Percentiles rank a stretch among this genome's conserved stretches.
Evolutionary conservation across 768 basidiomycete genomes (phyloP).

Genomic region (Lepiota venenata): DNA sequence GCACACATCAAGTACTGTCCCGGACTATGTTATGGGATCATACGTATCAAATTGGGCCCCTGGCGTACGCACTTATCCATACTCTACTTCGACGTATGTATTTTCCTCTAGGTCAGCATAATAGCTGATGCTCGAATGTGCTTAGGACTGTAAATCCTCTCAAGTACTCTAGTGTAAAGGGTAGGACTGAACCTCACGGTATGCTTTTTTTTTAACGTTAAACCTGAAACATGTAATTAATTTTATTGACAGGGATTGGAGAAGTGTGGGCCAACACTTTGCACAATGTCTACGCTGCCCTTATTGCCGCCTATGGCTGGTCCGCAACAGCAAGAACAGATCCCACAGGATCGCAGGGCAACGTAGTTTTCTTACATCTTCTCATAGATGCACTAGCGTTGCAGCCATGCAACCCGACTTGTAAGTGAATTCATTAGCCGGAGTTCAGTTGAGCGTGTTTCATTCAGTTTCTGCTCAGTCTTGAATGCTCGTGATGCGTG

Average conservation of each 20-base stretch:
- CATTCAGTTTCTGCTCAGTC: constrained; percentile 11
- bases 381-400: constrained; percentile 44
- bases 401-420: constrained; percentile 45
- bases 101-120: not conserved
- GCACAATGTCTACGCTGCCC: constrained; percentile 37
- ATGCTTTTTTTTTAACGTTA: not conserved
- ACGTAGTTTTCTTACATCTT: constrained; percentile 44
- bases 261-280: constrained; percentile 48
- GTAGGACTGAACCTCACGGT: constrained; percentile 1
- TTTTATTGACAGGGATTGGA: constrained; percentile 32
- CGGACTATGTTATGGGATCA: constrained; percentile 34
- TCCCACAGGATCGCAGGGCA: constrained; percentile 35
- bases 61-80: constrained; percentile 48
- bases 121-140: too few species aligned
- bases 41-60: constrained; percentile 42
- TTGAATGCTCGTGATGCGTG: constrained; percentile 19
- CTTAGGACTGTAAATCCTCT: constrained; percentile 5
- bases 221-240: not conserved
- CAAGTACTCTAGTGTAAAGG: constrained; percentile 6
- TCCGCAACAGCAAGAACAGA: constrained; percentile 34
- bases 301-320: constrained; percentile 30
- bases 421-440: constrained; percentile 19
- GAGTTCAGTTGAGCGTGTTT: not conserved
- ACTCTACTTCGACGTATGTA: constrained; percentile 40
- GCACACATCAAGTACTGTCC: constrained; percentile 26